Evolutionary conservation across 768 basidiomycete genomes (phyloP), one percentile per base, ranked within the genome.

Genomic region (Boletus tylopilopsis): DNA sequence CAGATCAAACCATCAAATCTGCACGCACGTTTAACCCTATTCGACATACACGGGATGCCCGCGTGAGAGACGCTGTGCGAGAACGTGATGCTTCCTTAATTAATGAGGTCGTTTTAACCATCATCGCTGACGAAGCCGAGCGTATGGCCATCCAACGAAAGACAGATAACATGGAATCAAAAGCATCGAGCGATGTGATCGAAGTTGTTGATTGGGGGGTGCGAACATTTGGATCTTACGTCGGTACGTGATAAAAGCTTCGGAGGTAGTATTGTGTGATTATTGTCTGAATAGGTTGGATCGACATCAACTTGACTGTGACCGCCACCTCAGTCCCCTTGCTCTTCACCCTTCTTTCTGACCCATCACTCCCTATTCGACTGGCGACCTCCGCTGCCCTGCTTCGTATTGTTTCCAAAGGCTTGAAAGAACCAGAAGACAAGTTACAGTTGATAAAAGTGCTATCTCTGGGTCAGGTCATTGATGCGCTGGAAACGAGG

Each of bases 291-390:
- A 36, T 24, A 96, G 95, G 93, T 13, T 99, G 96, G 96, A 88
- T 98, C 57, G 96, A 99, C 63, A 94, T 99, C 57, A 93, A 92
- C 62, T 74, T 98, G 54, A 94, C 96, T 12, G 87, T 99, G 51
- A 97, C 94, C 2, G 90, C 89, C 12, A 81, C 79, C 13, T 92
- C 94, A 2, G 81, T 98, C 29, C 84, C 87, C 6, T 72, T 98
- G 30, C 77, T 96, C 37, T 93, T 94, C 65, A 80, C 76, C 32
- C 76, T 96, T 34, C 79, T 98, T 33, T 85, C 85, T 15, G 87
- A 94, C 61, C 70, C 80, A 0, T 84, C 85, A 11, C 68, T 92
- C 24, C 78, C 87, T 3, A 84, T 98, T 58, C 88, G 93, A 25
- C 72, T 94, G 25, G 87, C 93, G 2, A 84, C 94, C 3, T 86